Percentiles rank a stretch among this genome's conserved stretches.
Evolutionary conservation across 345 rosid species (phyloP).

Genomic region (Eucalyptus sp.): DNA sequence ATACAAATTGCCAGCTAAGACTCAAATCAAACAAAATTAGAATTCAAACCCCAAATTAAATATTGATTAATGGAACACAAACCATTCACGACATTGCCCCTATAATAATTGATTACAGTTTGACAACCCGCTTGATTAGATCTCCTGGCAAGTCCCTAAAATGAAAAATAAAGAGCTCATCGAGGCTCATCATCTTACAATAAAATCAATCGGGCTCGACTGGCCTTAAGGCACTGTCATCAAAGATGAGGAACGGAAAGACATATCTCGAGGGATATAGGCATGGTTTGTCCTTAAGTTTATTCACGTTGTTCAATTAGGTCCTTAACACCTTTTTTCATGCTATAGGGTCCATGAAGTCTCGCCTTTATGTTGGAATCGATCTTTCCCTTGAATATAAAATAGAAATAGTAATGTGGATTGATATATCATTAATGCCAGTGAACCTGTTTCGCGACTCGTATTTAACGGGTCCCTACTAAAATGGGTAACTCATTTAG

Average conservation of each 20-base stretch:
- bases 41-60: background rate
- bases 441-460: rapidly evolving
- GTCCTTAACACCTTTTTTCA: background rate
- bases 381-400: background rate
- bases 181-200: background rate
- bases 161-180: background rate
- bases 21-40: background rate
- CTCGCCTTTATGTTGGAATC: rapidly evolving
- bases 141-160: background rate
- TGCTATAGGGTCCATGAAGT: background rate
- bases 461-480: background rate
- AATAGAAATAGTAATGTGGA: background rate
- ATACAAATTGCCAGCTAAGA: background rate
- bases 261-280: background rate
- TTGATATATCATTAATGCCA: no score
- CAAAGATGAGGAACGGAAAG: background rate
- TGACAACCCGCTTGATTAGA: background rate
- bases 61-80: background rate
- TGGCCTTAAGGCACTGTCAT: background rate
- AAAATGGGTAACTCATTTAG: background rate
- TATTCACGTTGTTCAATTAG: background rate
- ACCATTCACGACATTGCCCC: background rate
- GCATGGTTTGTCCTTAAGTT: background rate
- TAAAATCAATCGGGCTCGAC: background rate
- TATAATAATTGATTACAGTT: background rate